phyloP scores from a whole-genome alignment of 192 early-diverging fungal species.

The Globomyces pollinis-pini region DNA sequence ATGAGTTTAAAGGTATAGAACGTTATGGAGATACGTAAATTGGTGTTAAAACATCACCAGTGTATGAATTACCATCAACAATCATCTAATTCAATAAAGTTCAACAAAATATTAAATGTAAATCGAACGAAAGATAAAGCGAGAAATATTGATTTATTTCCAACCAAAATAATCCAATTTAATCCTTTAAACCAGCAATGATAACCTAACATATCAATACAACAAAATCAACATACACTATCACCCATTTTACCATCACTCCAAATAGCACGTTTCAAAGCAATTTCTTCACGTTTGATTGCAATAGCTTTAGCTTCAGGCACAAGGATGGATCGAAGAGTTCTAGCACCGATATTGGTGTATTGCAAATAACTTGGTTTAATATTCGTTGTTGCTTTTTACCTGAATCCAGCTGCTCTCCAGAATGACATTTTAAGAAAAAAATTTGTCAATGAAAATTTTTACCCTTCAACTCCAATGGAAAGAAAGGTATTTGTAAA shows the following conservation, averaged over 20 bases:
- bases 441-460: conserved; percentile 1
- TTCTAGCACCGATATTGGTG: conserved; percentile 69
- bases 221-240: conserved; percentile 52
- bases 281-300: conserved; percentile 67
- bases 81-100: no score
- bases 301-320: conserved; percentile 59
- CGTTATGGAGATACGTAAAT: no score
- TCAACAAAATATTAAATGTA: background rate
- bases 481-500: no score
- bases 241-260: conserved; percentile 72
- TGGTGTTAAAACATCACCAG: no score
- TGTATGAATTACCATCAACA: no score
- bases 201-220: background rate
- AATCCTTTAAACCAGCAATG: background rate
- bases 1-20: no score
- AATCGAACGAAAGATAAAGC: background rate
- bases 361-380: conserved; percentile 87
- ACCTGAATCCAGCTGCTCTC: conserved; percentile 50
- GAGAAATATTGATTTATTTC: background rate
- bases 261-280: conserved; percentile 72
- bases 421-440: conserved; percentile 34
- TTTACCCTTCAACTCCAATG: no score
- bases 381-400: conserved; percentile 14
- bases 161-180: background rate
- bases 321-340: conserved; percentile 79